Evolutionary conservation across 2,329 filamentous ascomycete genomes (phyloP).

Genomic region (Chrysoporthe puriensis): DNA sequence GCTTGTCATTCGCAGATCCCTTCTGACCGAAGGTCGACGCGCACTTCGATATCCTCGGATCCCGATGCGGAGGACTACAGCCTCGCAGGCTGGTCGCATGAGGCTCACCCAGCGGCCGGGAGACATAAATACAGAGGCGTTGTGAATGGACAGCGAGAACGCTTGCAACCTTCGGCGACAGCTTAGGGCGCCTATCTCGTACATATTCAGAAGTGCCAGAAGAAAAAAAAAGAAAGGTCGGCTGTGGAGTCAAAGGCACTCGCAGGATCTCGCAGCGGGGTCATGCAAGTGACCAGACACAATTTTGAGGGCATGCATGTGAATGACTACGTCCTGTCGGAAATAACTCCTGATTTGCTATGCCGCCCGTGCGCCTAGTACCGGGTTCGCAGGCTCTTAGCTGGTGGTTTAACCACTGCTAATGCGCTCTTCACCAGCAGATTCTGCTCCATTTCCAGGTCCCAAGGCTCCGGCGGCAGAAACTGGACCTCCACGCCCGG

Average conservation of each 20-base stretch:
- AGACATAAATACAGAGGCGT: background rate
- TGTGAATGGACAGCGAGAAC: background rate
- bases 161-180: too few species aligned
- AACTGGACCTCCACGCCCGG: background rate
- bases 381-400: background rate
- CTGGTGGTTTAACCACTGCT: background rate
- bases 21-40: background rate
- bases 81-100: background rate
- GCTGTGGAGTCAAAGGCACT: too few species aligned
- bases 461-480: conserved; percentile 1
- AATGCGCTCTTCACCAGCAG: background rate
- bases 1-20: conserved; percentile 5
- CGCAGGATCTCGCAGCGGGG: background rate
- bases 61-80: background rate
- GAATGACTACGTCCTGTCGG: conserved; percentile 3
- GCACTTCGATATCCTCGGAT: background rate
- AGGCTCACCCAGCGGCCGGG: background rate
- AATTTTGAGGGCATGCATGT: background rate
- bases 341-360: background rate
- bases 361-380: background rate
- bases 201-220: too few species aligned
- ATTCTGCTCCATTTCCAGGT: background rate
- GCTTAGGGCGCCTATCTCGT: too few species aligned
- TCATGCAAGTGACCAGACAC: background rate
- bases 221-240: too few species aligned